Base-by-base conservation (phyloP, 495 filamentous ascomycete genomes). In the Podospora pseudopauciseta region DNA sequence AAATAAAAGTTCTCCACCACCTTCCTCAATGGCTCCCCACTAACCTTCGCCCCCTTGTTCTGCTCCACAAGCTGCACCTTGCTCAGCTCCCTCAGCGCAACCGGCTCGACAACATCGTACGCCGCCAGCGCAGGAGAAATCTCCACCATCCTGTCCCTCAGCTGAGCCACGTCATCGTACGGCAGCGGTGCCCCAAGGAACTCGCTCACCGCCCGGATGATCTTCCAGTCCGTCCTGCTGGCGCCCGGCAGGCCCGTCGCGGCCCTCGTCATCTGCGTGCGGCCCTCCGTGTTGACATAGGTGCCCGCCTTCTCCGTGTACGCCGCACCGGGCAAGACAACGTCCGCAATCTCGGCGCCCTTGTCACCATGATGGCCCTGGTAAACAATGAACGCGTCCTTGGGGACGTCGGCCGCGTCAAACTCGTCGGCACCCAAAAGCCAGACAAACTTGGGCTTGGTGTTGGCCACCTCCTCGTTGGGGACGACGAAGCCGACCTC, bases 221-320 rank as follows among this genome's bases (percentile, higher is more conserved):
- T 98, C 85, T 97, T 98, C 95, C 95, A 99, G 79, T 99, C 95
- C 70, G 96, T 94, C 71, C 95, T 87, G 63, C 94, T 87, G 65
- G 93, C 95, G 66, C 95, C 95, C 60, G 92, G 90, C 65, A 95
- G 81, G 54, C 88, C 89, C 27, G 92, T 94, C 3, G 95, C 95
- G 20, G 90, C 89, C 69, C 95, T 89, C 59, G 91, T 93, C 80
- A 98, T 89, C 81, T 99, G 95, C 16, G 92, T 91, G 68, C 95
- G 90, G 56, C 95, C 95, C 78, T 99, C 95, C 11, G 95, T 98
- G 85, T 98, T 99, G 80, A 99, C 86, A 69, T 94, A 98, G 16
- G 95, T 99, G 32, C 88, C 95, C n/a, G 89, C 86, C 82, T 99
- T 99, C 83, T 99, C 95, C 15, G 94, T 97, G 81, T 97, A 98